Conservation (phyloP, 2,329 filamentous ascomycete genomes). For the Lasiodiplodia sp. region DNA sequence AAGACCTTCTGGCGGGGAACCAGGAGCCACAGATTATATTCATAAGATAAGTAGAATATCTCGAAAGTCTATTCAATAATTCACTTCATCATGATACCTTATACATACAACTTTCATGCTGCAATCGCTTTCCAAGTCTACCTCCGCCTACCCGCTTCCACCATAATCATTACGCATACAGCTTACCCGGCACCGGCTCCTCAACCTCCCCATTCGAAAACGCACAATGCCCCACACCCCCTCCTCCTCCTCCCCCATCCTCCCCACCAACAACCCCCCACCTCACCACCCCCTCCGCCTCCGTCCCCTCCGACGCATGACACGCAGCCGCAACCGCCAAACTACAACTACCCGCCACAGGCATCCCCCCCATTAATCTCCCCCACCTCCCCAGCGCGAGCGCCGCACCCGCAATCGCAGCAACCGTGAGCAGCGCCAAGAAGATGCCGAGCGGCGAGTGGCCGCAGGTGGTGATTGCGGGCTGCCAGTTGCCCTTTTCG, state of each 20-base stretch:
- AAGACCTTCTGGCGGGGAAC: not conserved
- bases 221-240: constrained; percentile 6
- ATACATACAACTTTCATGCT: not conserved
- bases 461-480: constrained; percentile 25
- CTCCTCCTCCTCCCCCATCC: not conserved
- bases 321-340: not conserved
- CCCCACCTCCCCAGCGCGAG: constrained; percentile 49
- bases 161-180: not conserved
- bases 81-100: not conserved
- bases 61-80: not conserved
- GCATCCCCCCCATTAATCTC: constrained; percentile 40
- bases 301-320: not conserved
- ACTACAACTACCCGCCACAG: not conserved
- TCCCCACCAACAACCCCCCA: constrained; percentile 38
- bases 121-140: not conserved
- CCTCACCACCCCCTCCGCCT: not conserved
- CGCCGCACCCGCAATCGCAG: constrained; percentile 37
- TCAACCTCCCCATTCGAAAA: constrained; percentile 13
- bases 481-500: not conserved
- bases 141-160: no score
- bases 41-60: not conserved
- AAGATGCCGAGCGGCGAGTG: constrained; percentile 13
- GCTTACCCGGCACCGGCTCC: not conserved
- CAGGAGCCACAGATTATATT: not conserved
- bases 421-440: constrained; percentile 65